Conservation (phyloP, 2,329 filamentous ascomycete species). For the Neonectria punicea region DNA sequence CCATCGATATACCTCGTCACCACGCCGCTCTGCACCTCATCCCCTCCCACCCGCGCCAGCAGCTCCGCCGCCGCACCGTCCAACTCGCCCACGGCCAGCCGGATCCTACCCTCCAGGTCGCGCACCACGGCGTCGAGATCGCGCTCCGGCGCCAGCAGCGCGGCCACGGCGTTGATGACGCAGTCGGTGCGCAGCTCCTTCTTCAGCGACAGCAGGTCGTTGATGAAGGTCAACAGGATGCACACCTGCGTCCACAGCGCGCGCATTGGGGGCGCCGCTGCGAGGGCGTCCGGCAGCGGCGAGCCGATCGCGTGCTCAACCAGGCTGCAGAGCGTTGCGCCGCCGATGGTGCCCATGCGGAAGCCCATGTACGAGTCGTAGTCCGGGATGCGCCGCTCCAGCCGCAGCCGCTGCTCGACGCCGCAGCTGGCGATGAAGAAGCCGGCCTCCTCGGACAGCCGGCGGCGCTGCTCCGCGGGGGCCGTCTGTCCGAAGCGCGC, state of each 20-base stretch:
- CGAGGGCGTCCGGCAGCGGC: constrained; percentile 20
- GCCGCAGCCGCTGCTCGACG: constrained; percentile 42
- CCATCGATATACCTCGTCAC: constrained; percentile 45
- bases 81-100: constrained; percentile 36
- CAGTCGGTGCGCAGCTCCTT: constrained; percentile 45
- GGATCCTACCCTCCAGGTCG: constrained; percentile 37
- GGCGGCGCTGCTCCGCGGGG: constrained; percentile 28
- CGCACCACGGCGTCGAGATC: constrained; percentile 37
- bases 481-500: constrained; percentile 18
- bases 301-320: constrained; percentile 39
- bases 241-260: constrained; percentile 41
- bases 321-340: constrained; percentile 41
- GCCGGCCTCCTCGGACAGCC: constrained; percentile 36
- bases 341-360: constrained; percentile 43
- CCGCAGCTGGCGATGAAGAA: constrained; percentile 42
- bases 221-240: constrained; percentile 41
- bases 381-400: constrained; percentile 37
- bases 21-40: constrained; percentile 24
- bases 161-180: constrained; percentile 45
- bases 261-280: constrained; percentile 14
- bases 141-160: constrained; percentile 37
- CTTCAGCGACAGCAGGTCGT: constrained; percentile 47
- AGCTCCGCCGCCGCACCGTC: constrained; percentile 36
- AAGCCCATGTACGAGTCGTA: constrained; percentile 45
- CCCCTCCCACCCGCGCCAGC: constrained; percentile 6